Evolutionary conservation across 2,329 filamentous ascomycete species (phyloP).

Genomic region (Mariannaea elegans): DNA sequence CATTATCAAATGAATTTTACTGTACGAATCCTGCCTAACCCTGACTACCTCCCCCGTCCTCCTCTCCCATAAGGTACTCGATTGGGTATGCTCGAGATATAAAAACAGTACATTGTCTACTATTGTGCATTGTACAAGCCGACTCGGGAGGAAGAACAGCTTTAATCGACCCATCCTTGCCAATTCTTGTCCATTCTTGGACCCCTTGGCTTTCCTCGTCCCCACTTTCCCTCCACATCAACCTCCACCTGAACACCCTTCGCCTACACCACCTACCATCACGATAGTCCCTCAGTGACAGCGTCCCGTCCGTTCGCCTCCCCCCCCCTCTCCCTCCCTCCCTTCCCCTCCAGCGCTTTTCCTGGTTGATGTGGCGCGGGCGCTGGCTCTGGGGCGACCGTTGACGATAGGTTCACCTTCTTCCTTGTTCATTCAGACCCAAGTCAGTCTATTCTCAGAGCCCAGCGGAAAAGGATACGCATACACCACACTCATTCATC

Average conservation of each 20-base stretch:
- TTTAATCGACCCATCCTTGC: background rate
- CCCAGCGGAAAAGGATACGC: too few relatives aligned
- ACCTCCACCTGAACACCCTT: background rate
- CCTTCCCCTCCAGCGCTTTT: background rate
- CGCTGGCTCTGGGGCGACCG: background rate
- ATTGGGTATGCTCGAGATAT: too few relatives aligned
- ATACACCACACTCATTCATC: background rate
- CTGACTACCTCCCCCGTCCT: too few relatives aligned
- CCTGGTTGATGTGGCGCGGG: background rate
- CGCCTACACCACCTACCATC: background rate
- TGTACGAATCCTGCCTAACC: too few relatives aligned
- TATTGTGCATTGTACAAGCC: too few relatives aligned
- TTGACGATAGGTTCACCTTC: slow-evolving; percentile 1
- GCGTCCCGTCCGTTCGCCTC: background rate
- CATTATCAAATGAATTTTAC: background rate
- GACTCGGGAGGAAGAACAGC: background rate
- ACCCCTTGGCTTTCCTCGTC: background rate
- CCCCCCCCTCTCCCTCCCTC: background rate
- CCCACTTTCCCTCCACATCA: background rate
- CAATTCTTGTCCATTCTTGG: background rate
- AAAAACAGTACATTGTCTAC: too few relatives aligned
- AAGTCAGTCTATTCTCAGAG: too few relatives aligned
- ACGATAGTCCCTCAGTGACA: slow-evolving; percentile 17
- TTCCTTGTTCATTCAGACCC: background rate
- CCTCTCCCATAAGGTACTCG: background rate